A percentile compares a stretch with the other conserved stretches of the same genome.
Evolutionary conservation across 495 filamentous ascomycete genomes (phyloP).

Genomic region (Xylaria longipes): DNA sequence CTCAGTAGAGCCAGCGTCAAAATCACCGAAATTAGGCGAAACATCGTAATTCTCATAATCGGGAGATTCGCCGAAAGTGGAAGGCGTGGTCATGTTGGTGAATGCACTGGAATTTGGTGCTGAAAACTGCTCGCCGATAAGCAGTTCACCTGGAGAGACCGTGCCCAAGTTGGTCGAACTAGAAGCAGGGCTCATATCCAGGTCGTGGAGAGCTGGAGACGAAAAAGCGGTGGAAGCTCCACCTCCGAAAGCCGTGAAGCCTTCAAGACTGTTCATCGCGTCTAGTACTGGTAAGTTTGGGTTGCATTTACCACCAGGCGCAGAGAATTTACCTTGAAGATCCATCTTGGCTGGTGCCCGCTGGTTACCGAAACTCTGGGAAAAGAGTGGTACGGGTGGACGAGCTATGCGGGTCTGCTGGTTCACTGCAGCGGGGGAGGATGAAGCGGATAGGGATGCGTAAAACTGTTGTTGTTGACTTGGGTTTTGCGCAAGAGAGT

Average conservation of each 20-base stretch:
- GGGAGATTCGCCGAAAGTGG: constrained; percentile 76
- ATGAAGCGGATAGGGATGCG: constrained; percentile 57
- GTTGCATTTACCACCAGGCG: constrained; percentile 27
- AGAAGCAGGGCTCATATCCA: constrained; percentile 47
- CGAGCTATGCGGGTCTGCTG: constrained; percentile 53
- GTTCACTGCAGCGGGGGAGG: constrained; percentile 52
- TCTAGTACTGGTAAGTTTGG: constrained; percentile 55
- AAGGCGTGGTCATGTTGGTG: constrained; percentile 85
- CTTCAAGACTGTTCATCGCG: constrained; percentile 52
- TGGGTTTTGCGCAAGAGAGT: constrained; percentile 51
- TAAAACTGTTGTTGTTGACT: constrained; percentile 53
- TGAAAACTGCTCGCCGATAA: constrained; percentile 70
- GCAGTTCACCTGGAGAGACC: constrained; percentile 85
- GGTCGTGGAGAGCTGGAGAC: constrained; percentile 58
- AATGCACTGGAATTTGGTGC: constrained; percentile 83
- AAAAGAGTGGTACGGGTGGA: constrained; percentile 61
- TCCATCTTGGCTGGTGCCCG: constrained; percentile 55
- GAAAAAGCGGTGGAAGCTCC: constrained; percentile 57
- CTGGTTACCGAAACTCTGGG: constrained; percentile 54
- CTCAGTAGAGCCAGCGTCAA: constrained; percentile 47
- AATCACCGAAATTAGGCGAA: constrained; percentile 71
- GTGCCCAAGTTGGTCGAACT: constrained; percentile 65
- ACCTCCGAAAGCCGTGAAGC: constrained; percentile 59
- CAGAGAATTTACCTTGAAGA: constrained; percentile 47
- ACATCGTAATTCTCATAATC: constrained; percentile 72